These are phyloP conservation scores for Karstenula rhodostoma DNA, from an alignment of 2,329 filamentous ascomycete species.

Conservation along the genomic window DNA sequence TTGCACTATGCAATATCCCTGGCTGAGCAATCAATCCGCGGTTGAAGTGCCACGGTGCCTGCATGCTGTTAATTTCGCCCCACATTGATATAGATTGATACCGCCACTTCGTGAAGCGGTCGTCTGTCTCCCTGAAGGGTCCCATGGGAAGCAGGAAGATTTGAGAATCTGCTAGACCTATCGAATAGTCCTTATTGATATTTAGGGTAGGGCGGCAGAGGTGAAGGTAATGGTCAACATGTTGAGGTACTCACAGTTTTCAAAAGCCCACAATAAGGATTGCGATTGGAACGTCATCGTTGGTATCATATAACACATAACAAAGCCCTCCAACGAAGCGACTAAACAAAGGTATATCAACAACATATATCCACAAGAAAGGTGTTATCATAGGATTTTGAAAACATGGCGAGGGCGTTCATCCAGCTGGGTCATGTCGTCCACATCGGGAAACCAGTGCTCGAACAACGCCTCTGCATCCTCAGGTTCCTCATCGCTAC, in stretches of 20 bases:
- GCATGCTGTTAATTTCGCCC: slow-evolving; percentile 14
- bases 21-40: slow-evolving; percentile 18
- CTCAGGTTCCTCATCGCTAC: slow-evolving; percentile 39
- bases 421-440: slow-evolving; percentile 48
- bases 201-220: background rate
- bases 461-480: slow-evolving; percentile 46
- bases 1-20: background rate
- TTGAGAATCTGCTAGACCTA: background rate
- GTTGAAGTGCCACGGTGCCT: slow-evolving; percentile 18
- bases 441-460: slow-evolving; percentile 47
- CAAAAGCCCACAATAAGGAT: background rate
- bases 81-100: slow-evolving; percentile 17
- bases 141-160: background rate
- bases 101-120: background rate
- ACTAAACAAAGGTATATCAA: background rate
- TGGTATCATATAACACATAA: background rate
- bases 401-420: slow-evolving; percentile 40
- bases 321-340: background rate
- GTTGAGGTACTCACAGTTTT: background rate
- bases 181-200: background rate
- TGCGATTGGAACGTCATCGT: background rate
- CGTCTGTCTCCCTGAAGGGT: background rate
- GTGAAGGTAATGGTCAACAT: background rate
- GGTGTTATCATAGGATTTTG: slow-evolving; percentile 32
- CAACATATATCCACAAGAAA: background rate